phyloP scores from a whole-genome alignment of 768 basidiomycete species.

The Pleurotus eryngii region DNA sequence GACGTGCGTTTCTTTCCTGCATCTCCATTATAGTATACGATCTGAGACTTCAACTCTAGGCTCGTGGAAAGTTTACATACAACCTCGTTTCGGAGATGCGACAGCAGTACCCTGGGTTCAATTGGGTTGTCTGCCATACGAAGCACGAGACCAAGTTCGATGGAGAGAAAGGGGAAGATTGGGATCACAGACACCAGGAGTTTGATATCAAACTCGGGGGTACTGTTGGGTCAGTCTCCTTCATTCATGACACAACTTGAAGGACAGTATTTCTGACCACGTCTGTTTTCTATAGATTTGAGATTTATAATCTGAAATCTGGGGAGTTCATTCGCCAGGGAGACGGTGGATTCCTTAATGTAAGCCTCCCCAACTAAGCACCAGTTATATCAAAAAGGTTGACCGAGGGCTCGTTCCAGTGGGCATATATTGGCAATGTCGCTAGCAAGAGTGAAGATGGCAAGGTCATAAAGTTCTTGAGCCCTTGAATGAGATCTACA shows the following conservation, averaged over 20 bases:
- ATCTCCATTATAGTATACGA: not conserved
- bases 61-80: not conserved
- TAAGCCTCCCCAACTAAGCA: not conserved
- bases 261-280: too few relatives aligned
- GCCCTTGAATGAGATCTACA: too few relatives aligned
- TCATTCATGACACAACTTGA: not conserved
- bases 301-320: slow-evolving; percentile 6
- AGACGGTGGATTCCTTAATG: slow-evolving; percentile 4
- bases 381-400: not conserved
- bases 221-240: slow-evolving; percentile 7
- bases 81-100: not conserved
- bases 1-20: not conserved
- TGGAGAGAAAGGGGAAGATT: slow-evolving; percentile 3
- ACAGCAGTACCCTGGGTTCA: not conserved
- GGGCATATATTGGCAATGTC: not conserved
- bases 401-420: not conserved
- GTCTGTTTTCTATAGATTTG: slow-evolving; percentile 1
- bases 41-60: not conserved
- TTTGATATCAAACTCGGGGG: slow-evolving; percentile 7
- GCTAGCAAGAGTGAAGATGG: not conserved
- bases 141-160: not conserved
- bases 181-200: slow-evolving; percentile 12
- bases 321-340: not conserved
- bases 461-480: not conserved
- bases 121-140: slow-evolving; percentile 9